phyloP scores from a whole-genome alignment of 106 monocot species.

The Allium fistulosum region DNA sequence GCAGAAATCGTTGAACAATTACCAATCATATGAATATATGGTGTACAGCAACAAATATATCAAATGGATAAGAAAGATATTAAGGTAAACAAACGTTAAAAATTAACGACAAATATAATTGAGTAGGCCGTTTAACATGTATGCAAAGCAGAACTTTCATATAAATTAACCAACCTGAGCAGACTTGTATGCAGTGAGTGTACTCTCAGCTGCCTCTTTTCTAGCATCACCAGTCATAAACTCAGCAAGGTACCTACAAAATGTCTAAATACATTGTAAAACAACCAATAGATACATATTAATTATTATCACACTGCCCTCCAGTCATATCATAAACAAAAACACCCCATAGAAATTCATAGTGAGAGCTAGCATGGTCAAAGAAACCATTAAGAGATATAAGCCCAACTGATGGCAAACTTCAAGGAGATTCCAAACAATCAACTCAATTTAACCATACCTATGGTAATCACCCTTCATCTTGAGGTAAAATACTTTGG shows the following conservation, averaged over 20 bases:
- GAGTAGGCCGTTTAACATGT: background rate
- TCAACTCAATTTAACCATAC: conserved; percentile 3
- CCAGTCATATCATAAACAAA: too few relatives aligned
- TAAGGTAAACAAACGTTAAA: background rate
- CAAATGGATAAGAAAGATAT: background rate
- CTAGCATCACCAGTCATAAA: conserved; percentile 50
- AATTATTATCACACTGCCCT: too few relatives aligned
- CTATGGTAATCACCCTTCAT: conserved; percentile 65
- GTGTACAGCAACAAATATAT: background rate
- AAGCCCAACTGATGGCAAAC: too few relatives aligned
- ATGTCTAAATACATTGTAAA: background rate
- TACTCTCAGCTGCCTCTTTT: conserved; percentile 50
- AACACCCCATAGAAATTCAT: too few relatives aligned
- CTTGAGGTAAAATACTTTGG: conserved; percentile 58
- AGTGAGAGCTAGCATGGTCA: too few relatives aligned
- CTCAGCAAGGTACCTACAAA: conserved; percentile 48
- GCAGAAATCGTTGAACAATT: background rate
- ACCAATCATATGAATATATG: background rate
- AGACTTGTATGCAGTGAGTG: conserved; percentile 42
- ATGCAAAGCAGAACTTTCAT: background rate
- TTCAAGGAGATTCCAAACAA: background rate
- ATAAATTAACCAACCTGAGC: conserved; percentile 25
- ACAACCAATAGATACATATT: too few relatives aligned
- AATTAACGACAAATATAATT: background rate
- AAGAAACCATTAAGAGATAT: too few relatives aligned